Evolutionary conservation across 2,329 filamentous ascomycete genomes (phyloP).

Genomic region (Beauveria australis): DNA sequence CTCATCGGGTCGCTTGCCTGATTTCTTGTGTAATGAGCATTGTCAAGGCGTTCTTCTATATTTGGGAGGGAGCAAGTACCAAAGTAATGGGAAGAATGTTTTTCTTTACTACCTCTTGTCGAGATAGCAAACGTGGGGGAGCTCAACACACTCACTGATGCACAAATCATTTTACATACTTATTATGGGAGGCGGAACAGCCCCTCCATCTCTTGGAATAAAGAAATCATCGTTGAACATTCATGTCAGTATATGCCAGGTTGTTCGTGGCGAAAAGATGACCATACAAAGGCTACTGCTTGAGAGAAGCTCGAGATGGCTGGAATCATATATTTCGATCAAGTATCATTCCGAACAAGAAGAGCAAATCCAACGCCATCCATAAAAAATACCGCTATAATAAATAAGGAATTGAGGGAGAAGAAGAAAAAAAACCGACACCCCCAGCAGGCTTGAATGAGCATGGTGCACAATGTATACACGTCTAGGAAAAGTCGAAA

Average conservation of each 20-base stretch:
- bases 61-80: not conserved
- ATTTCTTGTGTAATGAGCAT: conserved; percentile 8
- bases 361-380: not conserved
- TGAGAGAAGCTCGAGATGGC: too few relatives aligned
- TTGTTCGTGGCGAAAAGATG: too few relatives aligned
- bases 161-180: not conserved
- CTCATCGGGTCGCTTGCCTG: not conserved
- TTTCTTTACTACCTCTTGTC: not conserved
- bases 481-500: conserved; percentile 53
- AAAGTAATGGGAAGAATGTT: not conserved
- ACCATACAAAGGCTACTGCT: too few relatives aligned
- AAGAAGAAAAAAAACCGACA: not conserved
- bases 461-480: not conserved
- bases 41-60: conserved; percentile 8
- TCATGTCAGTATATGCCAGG: not conserved
- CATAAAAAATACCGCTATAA: too few relatives aligned
- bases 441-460: not conserved
- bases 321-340: too few relatives aligned
- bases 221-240: not conserved
- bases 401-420: not conserved
- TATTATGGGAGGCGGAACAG: not conserved
- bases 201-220: conserved; percentile 1
- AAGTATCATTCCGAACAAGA: too few relatives aligned
- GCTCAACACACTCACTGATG: not conserved
- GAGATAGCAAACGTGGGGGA: not conserved